phyloP scores from a whole-genome alignment of 495 filamentous ascomycete species.

The Aspergillus indologenus region DNA sequence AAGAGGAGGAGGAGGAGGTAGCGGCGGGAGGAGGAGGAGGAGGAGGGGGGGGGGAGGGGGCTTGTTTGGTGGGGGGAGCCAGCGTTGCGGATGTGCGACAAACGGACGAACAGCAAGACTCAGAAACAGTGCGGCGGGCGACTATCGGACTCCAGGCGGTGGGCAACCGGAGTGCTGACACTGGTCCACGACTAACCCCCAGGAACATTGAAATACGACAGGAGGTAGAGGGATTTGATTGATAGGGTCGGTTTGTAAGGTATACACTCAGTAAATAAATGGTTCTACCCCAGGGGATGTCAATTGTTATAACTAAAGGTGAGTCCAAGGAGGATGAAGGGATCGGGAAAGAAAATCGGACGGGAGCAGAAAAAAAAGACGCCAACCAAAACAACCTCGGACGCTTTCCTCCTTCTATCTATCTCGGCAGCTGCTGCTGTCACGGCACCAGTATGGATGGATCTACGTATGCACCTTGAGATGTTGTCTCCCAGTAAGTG shows the following conservation, averaged over 20 bases:
- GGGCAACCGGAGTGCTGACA: conserved; percentile 32
- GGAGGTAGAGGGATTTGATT: not conserved
- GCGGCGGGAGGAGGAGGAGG: conserved; percentile 34
- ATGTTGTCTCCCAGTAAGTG: not conserved
- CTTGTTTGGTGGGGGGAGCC: conserved; percentile 44
- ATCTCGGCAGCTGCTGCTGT: not conserved
- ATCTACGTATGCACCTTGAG: not conserved
- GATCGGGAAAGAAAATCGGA: conserved; percentile 4
- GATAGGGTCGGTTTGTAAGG: no score
- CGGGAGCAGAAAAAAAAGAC: not conserved
- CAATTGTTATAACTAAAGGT: conserved; percentile 4
- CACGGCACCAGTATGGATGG: no score
- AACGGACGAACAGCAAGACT: conserved; percentile 24
- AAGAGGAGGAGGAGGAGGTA: conserved; percentile 21
- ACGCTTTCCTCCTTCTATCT: not conserved
- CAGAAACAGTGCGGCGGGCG: conserved; percentile 10
- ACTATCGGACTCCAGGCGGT: conserved; percentile 35
- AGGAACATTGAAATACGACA: conserved; percentile 3
- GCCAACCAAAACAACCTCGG: not conserved
- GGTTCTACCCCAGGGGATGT: no score
- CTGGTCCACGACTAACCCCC: not conserved
- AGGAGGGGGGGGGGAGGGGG: conserved; percentile 40
- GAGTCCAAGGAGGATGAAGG: conserved; percentile 5
- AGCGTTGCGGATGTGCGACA: conserved; percentile 41
- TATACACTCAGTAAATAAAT: no score